Percentiles rank a stretch among this genome's conserved stretches.
These are phyloP conservation scores for Pyracantha coccinea DNA, from an alignment of 331 rosid species.

Conservation along the genomic window DNA sequence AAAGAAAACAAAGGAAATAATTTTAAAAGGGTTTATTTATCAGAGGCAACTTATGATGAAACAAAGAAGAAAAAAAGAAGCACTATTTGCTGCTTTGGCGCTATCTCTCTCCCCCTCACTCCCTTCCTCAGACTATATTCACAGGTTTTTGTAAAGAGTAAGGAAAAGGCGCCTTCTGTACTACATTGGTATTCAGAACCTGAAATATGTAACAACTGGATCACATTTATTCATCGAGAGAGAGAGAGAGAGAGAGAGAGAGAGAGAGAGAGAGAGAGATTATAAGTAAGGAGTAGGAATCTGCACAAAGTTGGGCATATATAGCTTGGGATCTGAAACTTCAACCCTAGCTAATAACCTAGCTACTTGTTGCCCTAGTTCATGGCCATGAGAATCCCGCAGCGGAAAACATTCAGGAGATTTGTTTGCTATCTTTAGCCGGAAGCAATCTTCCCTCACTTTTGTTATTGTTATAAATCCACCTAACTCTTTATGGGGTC, in stretches of 20 bases:
- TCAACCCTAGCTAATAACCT: neutral
- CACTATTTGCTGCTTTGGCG: constrained; percentile 23
- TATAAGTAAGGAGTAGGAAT: neutral
- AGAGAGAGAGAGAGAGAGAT: neutral
- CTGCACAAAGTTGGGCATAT: neutral
- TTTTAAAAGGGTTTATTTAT: constrained; percentile 27
- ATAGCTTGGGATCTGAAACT: neutral
- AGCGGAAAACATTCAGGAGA: neutral
- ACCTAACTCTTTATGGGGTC: constrained; percentile 20
- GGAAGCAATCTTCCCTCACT: constrained; percentile 4
- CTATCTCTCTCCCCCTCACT: neutral
- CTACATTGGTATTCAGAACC: constrained; percentile 29
- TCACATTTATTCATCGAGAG: neutral
- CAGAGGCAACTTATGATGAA: constrained; percentile 35
- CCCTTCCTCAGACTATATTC: neutral
- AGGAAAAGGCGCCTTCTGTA: constrained; percentile 32
- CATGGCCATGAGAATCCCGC: constrained; percentile 16
- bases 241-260: neutral
- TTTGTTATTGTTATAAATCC: constrained; percentile 17
- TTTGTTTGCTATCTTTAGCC: constrained; percentile 5
- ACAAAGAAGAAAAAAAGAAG: neutral
- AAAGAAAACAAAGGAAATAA: neutral
- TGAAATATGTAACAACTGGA: constrained; percentile 28
- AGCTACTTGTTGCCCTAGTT: constrained; percentile 8
- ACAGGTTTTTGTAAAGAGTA: constrained; percentile 32